Evolutionary conservation across 495 filamentous ascomycete species (phyloP).

Genomic region (Alectoria sarmentosa): DNA sequence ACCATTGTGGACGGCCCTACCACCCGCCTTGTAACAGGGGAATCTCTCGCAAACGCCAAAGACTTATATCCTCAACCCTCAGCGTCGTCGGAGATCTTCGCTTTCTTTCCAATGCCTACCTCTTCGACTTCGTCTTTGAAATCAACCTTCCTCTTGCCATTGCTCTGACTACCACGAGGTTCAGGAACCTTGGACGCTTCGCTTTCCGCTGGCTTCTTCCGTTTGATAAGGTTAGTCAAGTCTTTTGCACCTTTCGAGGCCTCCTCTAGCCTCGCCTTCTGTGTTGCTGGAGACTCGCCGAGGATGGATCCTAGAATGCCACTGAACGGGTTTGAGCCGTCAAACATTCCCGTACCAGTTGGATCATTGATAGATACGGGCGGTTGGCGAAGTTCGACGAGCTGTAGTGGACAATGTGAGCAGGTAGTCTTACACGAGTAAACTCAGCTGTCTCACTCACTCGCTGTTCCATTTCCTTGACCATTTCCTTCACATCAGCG

Average conservation of each 20-base stretch:
- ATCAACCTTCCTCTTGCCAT: conserved; percentile 41
- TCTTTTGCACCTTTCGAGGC: conserved; percentile 78
- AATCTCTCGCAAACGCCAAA: neutral
- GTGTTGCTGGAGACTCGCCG: conserved; percentile 54
- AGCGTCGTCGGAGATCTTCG: conserved; percentile 18
- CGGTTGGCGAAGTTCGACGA: conserved; percentile 67
- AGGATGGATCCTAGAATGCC: conserved; percentile 71
- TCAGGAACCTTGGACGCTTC: conserved; percentile 24
- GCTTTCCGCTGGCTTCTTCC: conserved; percentile 57
- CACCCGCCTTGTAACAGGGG: neutral
- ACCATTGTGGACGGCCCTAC: too few relatives aligned
- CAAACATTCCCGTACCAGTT: conserved; percentile 36
- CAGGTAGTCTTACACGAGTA: neutral
- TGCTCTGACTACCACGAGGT: conserved; percentile 16
- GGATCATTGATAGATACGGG: conserved; percentile 56
- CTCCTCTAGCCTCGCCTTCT: conserved; percentile 63
- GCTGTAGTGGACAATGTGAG: conserved; percentile 35
- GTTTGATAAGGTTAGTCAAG: conserved; percentile 69
- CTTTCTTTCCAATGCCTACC: conserved; percentile 31
- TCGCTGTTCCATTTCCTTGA: conserved; percentile 79
- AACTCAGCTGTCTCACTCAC: conserved; percentile 38
- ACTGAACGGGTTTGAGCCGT: conserved; percentile 45
- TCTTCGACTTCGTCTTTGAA: conserved; percentile 32
- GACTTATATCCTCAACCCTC: neutral
- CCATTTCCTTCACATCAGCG: conserved; percentile 76